Evolutionary conservation across 176 grass and related monocot species (phyloP).

Genomic region (Cenchrus americanus): DNA sequence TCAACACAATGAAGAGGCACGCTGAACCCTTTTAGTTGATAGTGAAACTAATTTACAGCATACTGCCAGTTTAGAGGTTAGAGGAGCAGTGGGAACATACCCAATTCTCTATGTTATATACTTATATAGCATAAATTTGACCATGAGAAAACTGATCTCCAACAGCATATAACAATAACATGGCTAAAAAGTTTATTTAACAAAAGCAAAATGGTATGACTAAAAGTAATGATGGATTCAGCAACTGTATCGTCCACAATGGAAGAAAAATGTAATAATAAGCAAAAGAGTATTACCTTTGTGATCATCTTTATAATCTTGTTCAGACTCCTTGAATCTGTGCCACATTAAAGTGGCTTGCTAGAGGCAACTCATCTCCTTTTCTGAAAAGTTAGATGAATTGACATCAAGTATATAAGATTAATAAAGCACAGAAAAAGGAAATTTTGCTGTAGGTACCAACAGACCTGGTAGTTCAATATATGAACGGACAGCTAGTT

Average conservation of each 20-base stretch:
- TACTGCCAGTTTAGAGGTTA: constrained; percentile 4
- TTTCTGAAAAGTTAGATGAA: constrained; percentile 3
- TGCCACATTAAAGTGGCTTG: neutral
- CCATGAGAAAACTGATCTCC: neutral
- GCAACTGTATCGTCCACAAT: neutral
- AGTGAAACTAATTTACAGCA: neutral
- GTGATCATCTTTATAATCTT: neutral
- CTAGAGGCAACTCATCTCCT: neutral
- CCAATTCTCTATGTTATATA: neutral
- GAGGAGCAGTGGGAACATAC: neutral
- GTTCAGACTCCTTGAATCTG: neutral
- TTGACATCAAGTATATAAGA: neutral
- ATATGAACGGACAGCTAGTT: neutral
- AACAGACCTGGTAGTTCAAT: constrained; percentile 33
- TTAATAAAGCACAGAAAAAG: neutral
- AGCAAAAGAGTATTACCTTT: constrained; percentile 7
- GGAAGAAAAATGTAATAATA: neutral
- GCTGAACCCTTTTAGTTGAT: neutral
- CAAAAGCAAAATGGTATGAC: neutral
- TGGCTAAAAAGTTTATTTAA: neutral
- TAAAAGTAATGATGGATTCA: constrained; percentile 18
- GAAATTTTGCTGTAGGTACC: neutral
- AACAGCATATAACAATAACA: neutral
- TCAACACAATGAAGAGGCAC: neutral
- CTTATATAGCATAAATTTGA: neutral